Evolutionary conservation across 2,329 filamentous ascomycete genomes (phyloP), one percentile per base, ranked within the genome.

Genomic region (Cytospora leucostoma): DNA sequence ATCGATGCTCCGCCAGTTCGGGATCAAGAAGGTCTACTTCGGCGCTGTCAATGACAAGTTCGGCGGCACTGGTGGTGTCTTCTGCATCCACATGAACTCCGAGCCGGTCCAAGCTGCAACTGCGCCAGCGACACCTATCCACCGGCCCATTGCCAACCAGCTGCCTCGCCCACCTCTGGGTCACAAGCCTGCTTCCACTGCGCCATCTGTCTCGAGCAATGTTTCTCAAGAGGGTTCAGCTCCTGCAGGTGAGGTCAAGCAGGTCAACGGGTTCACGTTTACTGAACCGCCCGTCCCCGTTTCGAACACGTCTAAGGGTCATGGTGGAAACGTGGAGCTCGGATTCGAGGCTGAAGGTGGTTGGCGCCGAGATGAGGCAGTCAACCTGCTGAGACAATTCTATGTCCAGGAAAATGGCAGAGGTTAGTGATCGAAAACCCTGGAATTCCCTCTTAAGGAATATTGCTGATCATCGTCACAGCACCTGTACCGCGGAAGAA

Each of bases 361-460:
- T 1, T 89, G 96, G 80, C 92, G 92, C 71, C 86, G 92, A 54
- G 91, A 97, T 71, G 94, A 98, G 73, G 94, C 95, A 5, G 96
- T 99, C 65, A 93, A 94, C 75, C 78, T 99, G 68, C 81, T 99
- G 68, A 85, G 96, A 67, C 88, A 94, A 64, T 99, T 99, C 76
- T 99, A 99, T 75, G 91, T 99, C 37, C 95, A 99, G 77, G 93
- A 99, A 77, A 99, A 99, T 76, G 92, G 91, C 67, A 91, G 95
- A 82, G 92, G 91, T 91, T 78, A 70, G 80, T 71, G 17, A 19
- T 11, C 27, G n/a, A 15, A 7, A 19, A 27, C 10, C 17, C n/a
- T 13, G 3, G 19, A 19, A n/a, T n/a, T 21, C 7, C 3, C 50
- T 17, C 2, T 2, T 2, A 32, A 49, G 5, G 6, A 21, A 37